phyloP scores from a whole-genome alignment of 2,329 filamentous ascomycete species.

The Ceratocystis destructans region DNA sequence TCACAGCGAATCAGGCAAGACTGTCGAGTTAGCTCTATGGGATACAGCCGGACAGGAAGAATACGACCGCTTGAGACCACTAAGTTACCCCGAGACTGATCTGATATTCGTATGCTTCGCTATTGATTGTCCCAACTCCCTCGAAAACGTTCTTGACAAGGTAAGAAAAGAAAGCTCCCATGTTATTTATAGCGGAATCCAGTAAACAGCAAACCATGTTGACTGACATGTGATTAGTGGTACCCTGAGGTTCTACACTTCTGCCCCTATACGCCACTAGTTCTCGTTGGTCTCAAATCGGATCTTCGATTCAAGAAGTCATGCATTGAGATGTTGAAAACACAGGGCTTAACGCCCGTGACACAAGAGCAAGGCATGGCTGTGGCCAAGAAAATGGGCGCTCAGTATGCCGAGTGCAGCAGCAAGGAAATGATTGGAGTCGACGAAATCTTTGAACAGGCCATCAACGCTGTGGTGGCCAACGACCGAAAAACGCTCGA shows the following conservation, averaged over 20 bases:
- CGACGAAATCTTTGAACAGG: slow-evolving; percentile 87
- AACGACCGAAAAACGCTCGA: slow-evolving; percentile 57
- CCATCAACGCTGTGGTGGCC: slow-evolving; percentile 78
- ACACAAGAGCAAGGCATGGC: slow-evolving; percentile 77
- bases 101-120: slow-evolving; percentile 98
- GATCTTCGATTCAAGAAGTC: slow-evolving; percentile 91
- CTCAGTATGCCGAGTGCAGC: slow-evolving; percentile 94
- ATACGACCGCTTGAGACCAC: slow-evolving; percentile 86
- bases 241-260: slow-evolving; percentile 98
- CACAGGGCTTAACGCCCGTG: slow-evolving; percentile 89
- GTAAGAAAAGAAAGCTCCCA: slow-evolving; percentile 35
- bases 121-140: slow-evolving; percentile 93
- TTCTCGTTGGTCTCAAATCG: slow-evolving; percentile 92
- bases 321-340: slow-evolving; percentile 97
- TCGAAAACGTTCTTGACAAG: slow-evolving; percentile 99
- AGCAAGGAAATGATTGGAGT: slow-evolving; percentile 95
- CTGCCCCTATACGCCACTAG: slow-evolving; percentile 90
- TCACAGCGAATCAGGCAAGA: slow-evolving; percentile 78
- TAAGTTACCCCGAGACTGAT: slow-evolving; percentile 97
- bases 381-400: slow-evolving; percentile 87
- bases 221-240: slow-evolving; percentile 48
- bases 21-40: slow-evolving; percentile 92
- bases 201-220: neutral
- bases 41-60: slow-evolving; percentile 98
- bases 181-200: neutral